Percentiles rank a stretch among this genome's conserved stretches.
phyloP scores from a whole-genome alignment of 306 rosid genomes.

The Prunus kanzakura region DNA sequence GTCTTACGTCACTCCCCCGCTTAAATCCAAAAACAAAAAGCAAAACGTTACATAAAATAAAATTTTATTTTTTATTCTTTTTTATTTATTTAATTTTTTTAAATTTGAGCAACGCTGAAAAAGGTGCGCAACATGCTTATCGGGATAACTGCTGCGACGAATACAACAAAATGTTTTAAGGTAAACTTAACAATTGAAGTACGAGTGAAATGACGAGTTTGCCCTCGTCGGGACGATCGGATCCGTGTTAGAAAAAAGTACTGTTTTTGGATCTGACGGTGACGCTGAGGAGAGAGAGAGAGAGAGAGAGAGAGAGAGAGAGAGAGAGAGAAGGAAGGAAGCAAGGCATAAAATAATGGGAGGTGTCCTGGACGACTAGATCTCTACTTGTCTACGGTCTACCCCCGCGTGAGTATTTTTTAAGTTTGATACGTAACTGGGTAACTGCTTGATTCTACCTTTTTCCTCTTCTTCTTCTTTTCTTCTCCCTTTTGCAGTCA shows the following conservation, averaged over 20 bases:
- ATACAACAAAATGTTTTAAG: background rate
- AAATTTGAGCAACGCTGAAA: background rate
- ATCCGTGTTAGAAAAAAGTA: background rate
- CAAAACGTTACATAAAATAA: background rate
- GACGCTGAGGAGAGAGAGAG: background rate
- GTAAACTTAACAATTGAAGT: background rate
- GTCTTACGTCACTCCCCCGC: constrained; percentile 17
- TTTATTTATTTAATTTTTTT: background rate
- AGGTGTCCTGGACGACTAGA: background rate
- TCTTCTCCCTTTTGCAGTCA: background rate
- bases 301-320: background rate
- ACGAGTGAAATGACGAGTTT: background rate
- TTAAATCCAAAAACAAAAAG: background rate
- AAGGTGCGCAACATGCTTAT: constrained; percentile 34
- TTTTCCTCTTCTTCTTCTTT: background rate
- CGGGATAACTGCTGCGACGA: constrained; percentile 26
- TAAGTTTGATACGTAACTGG: background rate
- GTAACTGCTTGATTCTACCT: background rate
- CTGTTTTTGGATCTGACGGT: background rate
- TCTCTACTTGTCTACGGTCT: background rate
- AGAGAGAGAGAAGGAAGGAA: background rate
- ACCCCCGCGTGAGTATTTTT: background rate
- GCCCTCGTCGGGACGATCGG: constrained; percentile 8
- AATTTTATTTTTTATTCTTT: no score
- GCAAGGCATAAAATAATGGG: background rate